These are phyloP conservation scores for Fusarium albosuccineum DNA, from an alignment of 2,329 filamentous ascomycete genomes.

Conservation along the genomic window DNA sequence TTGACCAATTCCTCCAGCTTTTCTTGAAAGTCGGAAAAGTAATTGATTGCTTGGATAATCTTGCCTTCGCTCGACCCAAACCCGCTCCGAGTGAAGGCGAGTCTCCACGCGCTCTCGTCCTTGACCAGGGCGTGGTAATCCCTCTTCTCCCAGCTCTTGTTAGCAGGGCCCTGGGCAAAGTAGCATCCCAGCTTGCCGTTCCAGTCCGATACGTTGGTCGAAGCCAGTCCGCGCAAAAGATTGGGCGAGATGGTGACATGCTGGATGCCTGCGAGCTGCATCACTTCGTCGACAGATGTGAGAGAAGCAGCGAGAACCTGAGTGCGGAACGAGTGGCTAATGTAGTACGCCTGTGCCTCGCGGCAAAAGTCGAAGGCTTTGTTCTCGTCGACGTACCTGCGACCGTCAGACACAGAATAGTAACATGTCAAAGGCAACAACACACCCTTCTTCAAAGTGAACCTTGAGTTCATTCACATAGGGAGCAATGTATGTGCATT, in stretches of 20 bases:
- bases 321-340: slow-evolving; percentile 56
- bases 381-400: slow-evolving; percentile 61
- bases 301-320: slow-evolving; percentile 69
- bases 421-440: not conserved
- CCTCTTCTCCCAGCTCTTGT: slow-evolving; percentile 43
- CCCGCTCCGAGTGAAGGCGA: slow-evolving; percentile 63
- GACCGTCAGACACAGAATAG: slow-evolving; percentile 2
- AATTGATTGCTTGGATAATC: slow-evolving; percentile 67
- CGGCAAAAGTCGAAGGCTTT: slow-evolving; percentile 65
- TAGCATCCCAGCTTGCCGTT: slow-evolving; percentile 48
- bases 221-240: slow-evolving; percentile 62
- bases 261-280: slow-evolving; percentile 67
- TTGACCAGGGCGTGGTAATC: slow-evolving; percentile 44
- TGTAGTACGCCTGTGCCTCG: slow-evolving; percentile 66
- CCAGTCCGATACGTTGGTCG: slow-evolving; percentile 51
- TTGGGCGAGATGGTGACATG: slow-evolving; percentile 71
- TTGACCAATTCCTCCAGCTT: slow-evolving; percentile 59
- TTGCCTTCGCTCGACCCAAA: slow-evolving; percentile 64
- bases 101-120: slow-evolving; percentile 62
- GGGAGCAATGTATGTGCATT: slow-evolving; percentile 73
- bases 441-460: slow-evolving; percentile 66
- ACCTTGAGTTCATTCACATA: slow-evolving; percentile 76
- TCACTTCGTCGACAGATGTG: slow-evolving; percentile 69
- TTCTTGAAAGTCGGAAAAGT: slow-evolving; percentile 68
- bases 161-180: slow-evolving; percentile 48